Evolutionary conservation across 106 monocot genomes (phyloP).

Genomic region (Dendrobium chrysotoxum): DNA sequence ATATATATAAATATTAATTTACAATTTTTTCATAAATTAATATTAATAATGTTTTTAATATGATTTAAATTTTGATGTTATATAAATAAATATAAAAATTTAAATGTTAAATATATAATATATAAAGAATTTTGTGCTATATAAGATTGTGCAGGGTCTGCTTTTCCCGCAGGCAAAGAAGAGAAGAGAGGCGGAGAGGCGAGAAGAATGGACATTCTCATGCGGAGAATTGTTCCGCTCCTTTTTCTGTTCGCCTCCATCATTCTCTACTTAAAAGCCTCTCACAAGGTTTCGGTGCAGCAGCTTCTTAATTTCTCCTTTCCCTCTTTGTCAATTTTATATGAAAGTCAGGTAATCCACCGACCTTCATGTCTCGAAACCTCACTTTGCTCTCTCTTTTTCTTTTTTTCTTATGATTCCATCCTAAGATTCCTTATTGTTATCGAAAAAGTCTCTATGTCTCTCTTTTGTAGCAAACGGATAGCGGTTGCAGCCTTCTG

Average conservation of each 20-base stretch:
- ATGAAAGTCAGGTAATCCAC: too few relatives aligned
- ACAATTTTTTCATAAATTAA: too few relatives aligned
- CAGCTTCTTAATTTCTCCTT: not conserved
- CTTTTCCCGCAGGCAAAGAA: not conserved
- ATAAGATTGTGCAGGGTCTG: too few relatives aligned
- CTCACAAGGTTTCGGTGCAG: conserved; percentile 31
- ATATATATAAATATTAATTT: too few relatives aligned
- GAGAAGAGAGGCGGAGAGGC: too few relatives aligned
- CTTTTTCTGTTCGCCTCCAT: conserved; percentile 38
- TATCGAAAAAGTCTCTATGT: not conserved
- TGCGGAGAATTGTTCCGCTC: conserved; percentile 37
- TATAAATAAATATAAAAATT: too few relatives aligned
- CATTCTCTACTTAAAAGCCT: conserved; percentile 29
- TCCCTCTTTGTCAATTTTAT: not conserved
- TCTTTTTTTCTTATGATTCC: not conserved
- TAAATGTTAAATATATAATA: too few relatives aligned
- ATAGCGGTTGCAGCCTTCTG: conserved; percentile 63
- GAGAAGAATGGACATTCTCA: conserved; percentile 25
- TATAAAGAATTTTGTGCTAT: too few relatives aligned
- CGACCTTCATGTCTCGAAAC: too few relatives aligned
- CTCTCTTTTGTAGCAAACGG: conserved; percentile 27
- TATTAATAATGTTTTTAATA: too few relatives aligned
- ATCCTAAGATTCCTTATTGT: not conserved
- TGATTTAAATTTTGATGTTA: too few relatives aligned
- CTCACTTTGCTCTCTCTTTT: not conserved